Evolutionary conservation across 805 yeast species (phyloP).

Genomic region (Yarrowia sp.): DNA sequence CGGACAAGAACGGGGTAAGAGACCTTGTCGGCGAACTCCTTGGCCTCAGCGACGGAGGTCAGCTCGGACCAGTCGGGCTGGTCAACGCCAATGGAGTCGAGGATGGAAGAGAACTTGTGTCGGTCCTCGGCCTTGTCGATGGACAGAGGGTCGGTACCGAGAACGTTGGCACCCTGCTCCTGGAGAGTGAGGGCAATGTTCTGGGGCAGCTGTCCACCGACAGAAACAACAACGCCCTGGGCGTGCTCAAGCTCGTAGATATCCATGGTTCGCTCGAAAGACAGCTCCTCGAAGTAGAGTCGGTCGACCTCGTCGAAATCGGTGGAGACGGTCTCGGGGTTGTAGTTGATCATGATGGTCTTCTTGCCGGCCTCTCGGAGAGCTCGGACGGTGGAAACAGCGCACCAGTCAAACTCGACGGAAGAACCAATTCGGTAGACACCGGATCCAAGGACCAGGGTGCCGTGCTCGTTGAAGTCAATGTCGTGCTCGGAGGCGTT

Average conservation of each 20-base stretch:
- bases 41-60: slow-evolving; percentile 81
- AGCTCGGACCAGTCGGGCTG: slow-evolving; percentile 98
- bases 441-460: slow-evolving; percentile 97
- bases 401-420: slow-evolving; percentile 99
- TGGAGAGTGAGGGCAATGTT: slow-evolving; percentile 88
- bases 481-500: slow-evolving; percentile 87
- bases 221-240: slow-evolving; percentile 89
- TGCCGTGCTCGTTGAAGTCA: slow-evolving; percentile 82
- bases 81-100: slow-evolving; percentile 89
- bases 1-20: slow-evolving; percentile 95
- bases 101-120: slow-evolving; percentile 91
- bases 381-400: slow-evolving; percentile 93
- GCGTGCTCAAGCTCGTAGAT: slow-evolving; percentile 90
- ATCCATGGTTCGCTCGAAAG: slow-evolving; percentile 95
- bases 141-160: slow-evolving; percentile 93
- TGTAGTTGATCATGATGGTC: slow-evolving; percentile 95
- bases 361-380: slow-evolving; percentile 81
- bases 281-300: slow-evolving; percentile 91
- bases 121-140: slow-evolving; percentile 98
- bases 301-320: slow-evolving; percentile 98
- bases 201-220: slow-evolving; percentile 98
- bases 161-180: slow-evolving; percentile 68
- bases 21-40: slow-evolving; percentile 76
- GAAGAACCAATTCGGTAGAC: slow-evolving; percentile 98
- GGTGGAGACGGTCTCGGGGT: slow-evolving; percentile 98